A percentile compares a stretch with the other conserved stretches of the same genome.
Evolutionary conservation across 2,329 filamentous ascomycete genomes (phyloP).

Genomic region (Lachnellula arida): DNA sequence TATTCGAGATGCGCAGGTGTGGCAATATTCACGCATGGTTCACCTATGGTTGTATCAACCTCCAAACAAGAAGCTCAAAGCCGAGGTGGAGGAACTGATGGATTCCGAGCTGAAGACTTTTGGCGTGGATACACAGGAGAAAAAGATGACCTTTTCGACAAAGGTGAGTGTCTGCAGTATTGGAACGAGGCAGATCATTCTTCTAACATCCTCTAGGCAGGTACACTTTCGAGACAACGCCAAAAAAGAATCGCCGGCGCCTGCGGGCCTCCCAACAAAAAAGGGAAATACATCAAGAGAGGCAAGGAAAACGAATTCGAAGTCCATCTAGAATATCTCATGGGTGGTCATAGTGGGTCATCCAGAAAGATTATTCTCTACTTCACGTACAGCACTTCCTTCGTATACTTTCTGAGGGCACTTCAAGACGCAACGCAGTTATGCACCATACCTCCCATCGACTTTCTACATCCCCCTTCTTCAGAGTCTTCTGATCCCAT

Average conservation of each 20-base stretch:
- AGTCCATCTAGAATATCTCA: background rate
- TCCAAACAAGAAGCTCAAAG: background rate
- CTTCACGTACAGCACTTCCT: slow-evolving; percentile 3
- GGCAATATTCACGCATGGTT: background rate
- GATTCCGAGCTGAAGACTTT: background rate
- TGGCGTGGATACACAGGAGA: background rate
- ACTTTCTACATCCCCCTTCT: background rate
- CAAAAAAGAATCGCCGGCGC: background rate
- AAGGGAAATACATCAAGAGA: background rate
- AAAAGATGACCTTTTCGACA: background rate
- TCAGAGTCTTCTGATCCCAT: background rate
- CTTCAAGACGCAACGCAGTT: slow-evolving; percentile 9
- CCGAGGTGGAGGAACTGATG: slow-evolving; percentile 1
- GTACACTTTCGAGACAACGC: background rate
- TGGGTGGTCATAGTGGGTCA: slow-evolving; percentile 1
- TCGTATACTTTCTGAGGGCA: slow-evolving; percentile 5
- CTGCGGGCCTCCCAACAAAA: background rate
- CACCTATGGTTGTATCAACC: background rate
- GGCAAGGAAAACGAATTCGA: slow-evolving; percentile 4
- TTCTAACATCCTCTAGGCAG: background rate
- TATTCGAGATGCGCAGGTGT: background rate
- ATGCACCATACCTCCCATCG: slow-evolving; percentile 8
- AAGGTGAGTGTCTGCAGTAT: background rate
- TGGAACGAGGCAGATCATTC: background rate
- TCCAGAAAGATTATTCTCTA: background rate